These are phyloP conservation scores for Termitomyces titanicus DNA, from an alignment of 768 basidiomycete species.

Conservation along the genomic window DNA sequence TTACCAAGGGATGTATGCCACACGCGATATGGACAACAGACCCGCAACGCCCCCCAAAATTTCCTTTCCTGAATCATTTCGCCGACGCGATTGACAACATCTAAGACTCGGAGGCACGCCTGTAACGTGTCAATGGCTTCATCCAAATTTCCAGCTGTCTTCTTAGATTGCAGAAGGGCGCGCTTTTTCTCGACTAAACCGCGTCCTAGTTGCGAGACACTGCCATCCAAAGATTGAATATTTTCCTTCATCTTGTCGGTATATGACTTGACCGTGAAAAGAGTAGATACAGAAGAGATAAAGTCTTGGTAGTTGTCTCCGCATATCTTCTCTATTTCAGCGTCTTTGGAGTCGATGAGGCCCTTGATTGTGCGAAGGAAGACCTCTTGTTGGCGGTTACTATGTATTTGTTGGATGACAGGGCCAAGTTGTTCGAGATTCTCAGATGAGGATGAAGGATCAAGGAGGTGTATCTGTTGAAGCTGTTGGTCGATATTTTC, in stretches of 20 bases:
- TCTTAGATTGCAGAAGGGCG: conserved; percentile 81
- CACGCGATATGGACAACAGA: conserved; percentile 46
- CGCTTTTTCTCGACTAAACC: conserved; percentile 93
- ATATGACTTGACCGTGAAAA: conserved; percentile 94
- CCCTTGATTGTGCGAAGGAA: conserved; percentile 82
- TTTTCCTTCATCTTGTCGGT: conserved; percentile 91
- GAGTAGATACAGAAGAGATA: conserved; percentile 92
- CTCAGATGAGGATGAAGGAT: conserved; percentile 85
- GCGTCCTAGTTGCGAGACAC: conserved; percentile 84
- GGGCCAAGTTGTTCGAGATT: conserved; percentile 95
- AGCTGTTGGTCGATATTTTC: conserved; percentile 87
- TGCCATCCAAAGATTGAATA: conserved; percentile 84
- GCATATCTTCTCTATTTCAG: conserved; percentile 95
- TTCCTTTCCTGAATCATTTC: conserved; percentile 91
- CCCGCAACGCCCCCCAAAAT: conserved; percentile 96
- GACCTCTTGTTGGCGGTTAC: conserved; percentile 81
- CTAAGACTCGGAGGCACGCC: conserved; percentile 86
- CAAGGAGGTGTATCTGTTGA: conserved; percentile 86
- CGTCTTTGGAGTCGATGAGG: conserved; percentile 93
- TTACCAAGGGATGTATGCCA: conserved; percentile 28
- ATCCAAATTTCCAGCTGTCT: conserved; percentile 91
- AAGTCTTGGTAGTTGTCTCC: conserved; percentile 98
- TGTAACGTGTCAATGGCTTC: conserved; percentile 96
- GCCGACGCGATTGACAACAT: conserved; percentile 88
- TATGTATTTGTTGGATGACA: conserved; percentile 90